A percentile compares a stretch with the other conserved stretches of the same genome.
phyloP scores from a whole-genome alignment of 139 green algal species.

The Zygnema cylindricum region DNA sequence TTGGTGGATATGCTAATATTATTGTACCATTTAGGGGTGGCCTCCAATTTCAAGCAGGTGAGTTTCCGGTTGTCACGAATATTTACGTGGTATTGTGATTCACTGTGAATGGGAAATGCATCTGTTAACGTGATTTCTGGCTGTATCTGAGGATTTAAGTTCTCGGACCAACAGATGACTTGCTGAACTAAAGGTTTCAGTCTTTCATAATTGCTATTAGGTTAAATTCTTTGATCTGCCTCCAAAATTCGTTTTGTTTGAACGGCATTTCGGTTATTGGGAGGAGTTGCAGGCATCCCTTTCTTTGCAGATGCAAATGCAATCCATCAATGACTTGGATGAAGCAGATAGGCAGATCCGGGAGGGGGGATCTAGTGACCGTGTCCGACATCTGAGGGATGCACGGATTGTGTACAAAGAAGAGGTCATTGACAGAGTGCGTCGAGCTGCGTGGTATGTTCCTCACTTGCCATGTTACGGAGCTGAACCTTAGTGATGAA shows the following conservation, averaged over 20 bases:
- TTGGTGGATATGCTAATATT: constrained; percentile 65
- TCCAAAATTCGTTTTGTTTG: no score
- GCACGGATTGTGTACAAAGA: constrained; percentile 63
- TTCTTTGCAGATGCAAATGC: constrained; percentile 61
- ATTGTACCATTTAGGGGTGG: constrained; percentile 79
- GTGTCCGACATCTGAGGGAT: constrained; percentile 54
- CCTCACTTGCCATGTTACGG: neutral
- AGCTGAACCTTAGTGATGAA: no score
- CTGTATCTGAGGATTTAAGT: no score
- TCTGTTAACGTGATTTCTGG: no score
- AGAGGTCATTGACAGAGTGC: constrained; percentile 63
- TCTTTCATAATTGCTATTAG: no score
- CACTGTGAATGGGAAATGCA: no score
- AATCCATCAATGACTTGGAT: constrained; percentile 56
- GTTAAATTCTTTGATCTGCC: no score
- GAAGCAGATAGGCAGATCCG: constrained; percentile 56
- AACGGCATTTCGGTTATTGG: no score
- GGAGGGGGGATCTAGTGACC: constrained; percentile 13
- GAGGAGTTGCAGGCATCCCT: constrained; percentile 10
- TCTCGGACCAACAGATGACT: no score
- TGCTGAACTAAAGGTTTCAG: no score
- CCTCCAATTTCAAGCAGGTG: constrained; percentile 16
- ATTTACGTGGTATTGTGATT: no score
- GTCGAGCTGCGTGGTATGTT: constrained; percentile 67
- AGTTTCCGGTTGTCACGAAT: constrained; percentile 13